Percentiles rank a stretch among this genome's conserved stretches.
Evolutionary conservation across 768 basidiomycete species (phyloP).

Genomic region (Gloeophyllum trabeum): DNA sequence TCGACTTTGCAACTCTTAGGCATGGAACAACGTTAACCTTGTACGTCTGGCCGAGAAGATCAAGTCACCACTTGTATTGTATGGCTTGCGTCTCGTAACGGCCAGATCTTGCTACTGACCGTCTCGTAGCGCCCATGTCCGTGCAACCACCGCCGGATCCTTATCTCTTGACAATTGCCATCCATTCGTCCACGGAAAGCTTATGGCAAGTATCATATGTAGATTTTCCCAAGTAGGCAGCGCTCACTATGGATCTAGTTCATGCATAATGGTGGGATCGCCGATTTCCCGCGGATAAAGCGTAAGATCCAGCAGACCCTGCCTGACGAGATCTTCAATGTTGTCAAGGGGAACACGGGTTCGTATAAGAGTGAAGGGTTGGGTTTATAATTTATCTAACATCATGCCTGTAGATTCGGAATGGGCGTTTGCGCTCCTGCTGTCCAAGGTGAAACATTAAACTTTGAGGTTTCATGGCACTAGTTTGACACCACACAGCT

Average conservation of each 20-base stretch:
- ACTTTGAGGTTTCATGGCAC: background rate
- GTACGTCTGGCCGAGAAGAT: conserved; percentile 94
- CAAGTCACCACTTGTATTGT: conserved; percentile 93
- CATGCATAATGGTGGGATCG: conserved; percentile 96
- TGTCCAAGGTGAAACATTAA: conserved; percentile 52
- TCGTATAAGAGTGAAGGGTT: conserved; percentile 8
- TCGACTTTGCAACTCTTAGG: conserved; percentile 30
- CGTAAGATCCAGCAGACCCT: conserved; percentile 66
- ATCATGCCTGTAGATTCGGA: conserved; percentile 60
- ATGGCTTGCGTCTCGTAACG: conserved; percentile 13
- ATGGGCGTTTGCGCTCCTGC: conserved; percentile 90
- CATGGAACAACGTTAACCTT: conserved; percentile 95
- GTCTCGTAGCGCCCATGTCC: conserved; percentile 68
- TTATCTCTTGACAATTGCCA: conserved; percentile 92
- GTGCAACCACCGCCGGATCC: conserved; percentile 87
- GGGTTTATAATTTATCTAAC: conserved; percentile 1
- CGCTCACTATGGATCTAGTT: conserved; percentile 38
- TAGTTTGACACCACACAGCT: conserved; percentile 34
- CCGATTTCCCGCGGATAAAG: conserved; percentile 74
- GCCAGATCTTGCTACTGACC: conserved; percentile 1
- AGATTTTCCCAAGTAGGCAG: conserved; percentile 2
- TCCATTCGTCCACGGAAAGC: conserved; percentile 83
- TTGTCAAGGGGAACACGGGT: conserved; percentile 92
- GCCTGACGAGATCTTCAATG: conserved; percentile 75
- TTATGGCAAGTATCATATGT: conserved; percentile 66